Evolutionary conservation across 495 filamentous ascomycete genomes (phyloP).

Genomic region (Penicillium crystallinum): DNA sequence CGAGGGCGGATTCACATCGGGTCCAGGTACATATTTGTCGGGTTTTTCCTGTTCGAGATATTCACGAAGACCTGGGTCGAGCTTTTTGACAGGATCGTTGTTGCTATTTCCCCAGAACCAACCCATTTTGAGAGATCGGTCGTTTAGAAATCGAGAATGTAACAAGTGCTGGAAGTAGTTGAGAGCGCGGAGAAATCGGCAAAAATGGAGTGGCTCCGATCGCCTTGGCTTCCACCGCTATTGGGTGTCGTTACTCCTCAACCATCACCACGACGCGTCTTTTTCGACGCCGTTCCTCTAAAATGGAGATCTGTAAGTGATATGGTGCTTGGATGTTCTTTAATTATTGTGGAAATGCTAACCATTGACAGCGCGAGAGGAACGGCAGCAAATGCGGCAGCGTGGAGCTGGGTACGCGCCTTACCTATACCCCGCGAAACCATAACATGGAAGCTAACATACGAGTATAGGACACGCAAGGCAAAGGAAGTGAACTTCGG

Average conservation of each 20-base stretch:
- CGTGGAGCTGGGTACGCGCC: constrained; percentile 53
- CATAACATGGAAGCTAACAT: constrained; percentile 20
- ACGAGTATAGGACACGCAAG: constrained; percentile 36
- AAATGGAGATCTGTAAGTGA: constrained; percentile 41
- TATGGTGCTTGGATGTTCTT: not conserved
- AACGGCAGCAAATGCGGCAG: constrained; percentile 54
- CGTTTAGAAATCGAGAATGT: not conserved
- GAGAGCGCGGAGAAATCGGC: constrained; percentile 25
- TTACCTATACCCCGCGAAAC: constrained; percentile 28
- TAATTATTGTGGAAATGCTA: constrained; percentile 10
- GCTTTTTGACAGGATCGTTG: constrained; percentile 69
- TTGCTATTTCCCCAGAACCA: constrained; percentile 62
- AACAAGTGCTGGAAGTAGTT: not conserved
- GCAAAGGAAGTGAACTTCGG: constrained; percentile 47
- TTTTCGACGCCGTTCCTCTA: constrained; percentile 32
- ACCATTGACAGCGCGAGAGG: constrained; percentile 43
- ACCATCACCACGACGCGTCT: constrained; percentile 32
- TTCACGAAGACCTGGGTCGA: constrained; percentile 78
- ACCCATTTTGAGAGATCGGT: constrained; percentile 39
- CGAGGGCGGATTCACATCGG: constrained; percentile 20
- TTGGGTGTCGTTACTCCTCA: constrained; percentile 14
- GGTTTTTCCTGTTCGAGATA: constrained; percentile 82
- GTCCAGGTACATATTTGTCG: constrained; percentile 58
- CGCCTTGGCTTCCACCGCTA: constrained; percentile 20
- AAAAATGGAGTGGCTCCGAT: constrained; percentile 28